A percentile compares a stretch with the other conserved stretches of the same genome.
phyloP scores from a whole-genome alignment of 208 protist genomes.

The Leishmania guyanensis region DNA sequence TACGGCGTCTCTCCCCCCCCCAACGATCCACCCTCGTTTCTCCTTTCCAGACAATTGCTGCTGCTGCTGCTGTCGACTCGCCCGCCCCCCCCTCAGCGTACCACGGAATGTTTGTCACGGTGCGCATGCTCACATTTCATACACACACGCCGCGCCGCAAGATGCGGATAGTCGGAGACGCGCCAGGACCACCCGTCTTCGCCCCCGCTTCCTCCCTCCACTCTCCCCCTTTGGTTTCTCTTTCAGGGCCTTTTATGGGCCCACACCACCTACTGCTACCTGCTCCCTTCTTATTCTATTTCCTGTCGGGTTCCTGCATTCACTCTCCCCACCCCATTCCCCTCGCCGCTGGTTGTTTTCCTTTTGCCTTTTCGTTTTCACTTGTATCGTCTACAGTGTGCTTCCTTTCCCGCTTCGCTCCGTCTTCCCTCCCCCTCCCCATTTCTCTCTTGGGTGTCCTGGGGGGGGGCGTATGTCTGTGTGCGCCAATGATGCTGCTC shows the following conservation, averaged over 20 bases:
- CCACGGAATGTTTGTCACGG: too few species aligned
- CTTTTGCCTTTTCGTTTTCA: not conserved
- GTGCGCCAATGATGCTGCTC: not conserved
- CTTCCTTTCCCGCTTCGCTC: not conserved
- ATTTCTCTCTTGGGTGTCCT: not conserved
- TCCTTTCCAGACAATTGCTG: too few species aligned
- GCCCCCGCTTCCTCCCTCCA: too few species aligned
- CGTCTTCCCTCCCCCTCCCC: too few species aligned
- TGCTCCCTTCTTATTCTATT: not conserved
- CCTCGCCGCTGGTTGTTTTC: not conserved
- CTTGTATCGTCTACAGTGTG: not conserved
- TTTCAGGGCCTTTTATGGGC: not conserved
- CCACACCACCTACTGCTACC: not conserved
- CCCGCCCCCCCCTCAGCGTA: too few species aligned
- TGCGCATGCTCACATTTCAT: too few species aligned
- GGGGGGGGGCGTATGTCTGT: not conserved
- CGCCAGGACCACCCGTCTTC: too few species aligned
- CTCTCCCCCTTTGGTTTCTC: not conserved
- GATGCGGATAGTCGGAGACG: too few species aligned
- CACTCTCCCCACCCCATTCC: not conserved
- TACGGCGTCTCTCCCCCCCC: not conserved
- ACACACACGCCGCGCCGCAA: too few species aligned
- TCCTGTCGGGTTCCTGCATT: not conserved
- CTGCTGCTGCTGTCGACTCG: too few species aligned
- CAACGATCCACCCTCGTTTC: too few species aligned